Percentiles rank a stretch among this genome's conserved stretches.
phyloP scores from a whole-genome alignment of 306 rosid genomes.

The Urtica urens region DNA sequence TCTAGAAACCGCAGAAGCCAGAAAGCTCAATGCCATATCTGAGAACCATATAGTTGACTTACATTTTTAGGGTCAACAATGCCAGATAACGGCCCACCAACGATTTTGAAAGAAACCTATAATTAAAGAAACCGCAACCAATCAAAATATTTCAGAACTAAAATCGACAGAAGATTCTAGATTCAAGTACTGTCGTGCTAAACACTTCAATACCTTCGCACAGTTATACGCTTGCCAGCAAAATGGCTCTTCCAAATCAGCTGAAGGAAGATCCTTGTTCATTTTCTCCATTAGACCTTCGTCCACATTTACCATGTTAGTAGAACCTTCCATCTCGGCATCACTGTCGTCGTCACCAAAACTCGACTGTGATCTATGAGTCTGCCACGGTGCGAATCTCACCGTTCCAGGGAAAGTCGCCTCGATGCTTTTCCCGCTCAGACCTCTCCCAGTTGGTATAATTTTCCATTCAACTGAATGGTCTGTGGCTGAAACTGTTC shows the following conservation, averaged over 20 bases:
- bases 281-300: constrained; percentile 79
- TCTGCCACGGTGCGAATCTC: constrained; percentile 79
- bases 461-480: constrained; percentile 94
- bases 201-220: constrained; percentile 54
- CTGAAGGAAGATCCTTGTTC: constrained; percentile 88
- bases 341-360: constrained; percentile 73
- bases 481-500: constrained; percentile 79
- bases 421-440: constrained; percentile 79
- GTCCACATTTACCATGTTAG: constrained; percentile 56
- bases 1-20: too few relatives aligned
- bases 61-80: constrained; percentile 76
- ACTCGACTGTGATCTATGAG: constrained; percentile 35
- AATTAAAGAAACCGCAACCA: background rate
- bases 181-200: constrained; percentile 4
- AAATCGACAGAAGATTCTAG: background rate
- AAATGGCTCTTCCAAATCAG: constrained; percentile 94
- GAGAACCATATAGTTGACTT: constrained; percentile 24
- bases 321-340: constrained; percentile 54
- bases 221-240: constrained; percentile 96
- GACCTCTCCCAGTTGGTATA: constrained; percentile 71
- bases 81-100: constrained; percentile 85
- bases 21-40: background rate
- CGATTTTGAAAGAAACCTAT: constrained; percentile 77
- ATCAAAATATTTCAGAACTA: too few relatives aligned
- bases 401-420: constrained; percentile 96